A percentile compares a stretch with the other conserved stretches of the same genome.
Conservation (phyloP, 805 yeast species). For the Pichia ethanolica region DNA sequence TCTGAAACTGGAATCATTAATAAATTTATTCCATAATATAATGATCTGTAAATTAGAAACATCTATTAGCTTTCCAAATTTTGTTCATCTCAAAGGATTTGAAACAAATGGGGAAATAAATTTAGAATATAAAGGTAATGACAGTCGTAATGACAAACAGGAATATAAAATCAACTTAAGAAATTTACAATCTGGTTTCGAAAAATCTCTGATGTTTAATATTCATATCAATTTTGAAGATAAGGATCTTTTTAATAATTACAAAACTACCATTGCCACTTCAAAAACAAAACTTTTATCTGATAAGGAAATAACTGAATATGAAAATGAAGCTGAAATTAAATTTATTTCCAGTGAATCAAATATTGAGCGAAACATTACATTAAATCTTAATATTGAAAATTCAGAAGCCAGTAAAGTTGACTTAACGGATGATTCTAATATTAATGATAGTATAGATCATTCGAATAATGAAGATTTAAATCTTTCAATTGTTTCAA, state of each 20-base stretch:
- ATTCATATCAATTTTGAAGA: conserved; percentile 17
- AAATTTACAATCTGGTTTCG: conserved; percentile 18
- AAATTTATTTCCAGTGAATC: conserved; percentile 1
- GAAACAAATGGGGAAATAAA: conserved; percentile 13
- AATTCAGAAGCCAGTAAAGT: neutral
- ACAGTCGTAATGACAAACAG: neutral
- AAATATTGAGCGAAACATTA: conserved; percentile 10
- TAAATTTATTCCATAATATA: conserved; percentile 15
- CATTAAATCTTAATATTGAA: conserved; percentile 18
- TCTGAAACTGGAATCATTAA: conserved; percentile 4
- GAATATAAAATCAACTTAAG: conserved; percentile 6
- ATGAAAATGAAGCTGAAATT: neutral
- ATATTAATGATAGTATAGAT: too few relatives aligned
- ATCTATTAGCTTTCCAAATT: conserved; percentile 11
- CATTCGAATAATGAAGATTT: neutral
- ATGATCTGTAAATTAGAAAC: conserved; percentile 14
- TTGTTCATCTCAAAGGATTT: conserved; percentile 15
- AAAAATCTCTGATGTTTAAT: conserved; percentile 19
- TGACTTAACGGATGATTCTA: too few relatives aligned
- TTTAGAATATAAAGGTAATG: neutral
- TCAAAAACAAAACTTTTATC: neutral
- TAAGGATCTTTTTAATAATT: conserved; percentile 4
- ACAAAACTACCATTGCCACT: neutral
- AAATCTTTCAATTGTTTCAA: conserved; percentile 21
- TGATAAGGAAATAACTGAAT: conserved; percentile 1